A percentile compares a stretch with the other conserved stretches of the same genome.
Conservation (phyloP, 371 early-diverging fungal species). For the Rhizomucor pusillus region DNA sequence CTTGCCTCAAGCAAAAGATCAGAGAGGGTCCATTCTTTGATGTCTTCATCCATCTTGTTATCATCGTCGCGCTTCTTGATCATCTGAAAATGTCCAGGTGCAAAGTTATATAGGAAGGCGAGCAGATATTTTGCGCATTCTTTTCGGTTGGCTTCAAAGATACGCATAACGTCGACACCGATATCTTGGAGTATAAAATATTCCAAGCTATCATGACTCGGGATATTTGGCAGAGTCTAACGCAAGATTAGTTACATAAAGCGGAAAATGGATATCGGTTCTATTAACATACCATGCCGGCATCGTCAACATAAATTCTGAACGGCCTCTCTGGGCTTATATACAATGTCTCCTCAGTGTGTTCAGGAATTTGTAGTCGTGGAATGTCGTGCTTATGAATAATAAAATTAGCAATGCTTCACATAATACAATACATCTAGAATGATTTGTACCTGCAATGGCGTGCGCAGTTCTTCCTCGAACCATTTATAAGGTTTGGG, state of each 20-base stretch:
- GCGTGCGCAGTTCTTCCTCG: constrained; percentile 52
- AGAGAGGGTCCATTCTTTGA: constrained; percentile 30
- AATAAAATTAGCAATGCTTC: constrained; percentile 1
- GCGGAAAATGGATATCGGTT: not conserved
- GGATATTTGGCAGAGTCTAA: constrained; percentile 31
- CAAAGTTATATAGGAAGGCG: constrained; percentile 56
- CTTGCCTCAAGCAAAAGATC: constrained; percentile 41
- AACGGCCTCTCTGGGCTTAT: constrained; percentile 29
- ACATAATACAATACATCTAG: not conserved
- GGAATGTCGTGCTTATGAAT: constrained; percentile 58
- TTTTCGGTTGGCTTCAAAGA: constrained; percentile 80
- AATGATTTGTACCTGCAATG: constrained; percentile 36
- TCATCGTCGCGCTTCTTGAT: constrained; percentile 14
- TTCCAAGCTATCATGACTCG: constrained; percentile 56
- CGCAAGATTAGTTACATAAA: not conserved
- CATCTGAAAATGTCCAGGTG: constrained; percentile 46
- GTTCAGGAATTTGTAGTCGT: constrained; percentile 44
- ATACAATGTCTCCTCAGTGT: constrained; percentile 22
- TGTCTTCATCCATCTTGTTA: constrained; percentile 20
- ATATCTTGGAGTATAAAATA: constrained; percentile 81
- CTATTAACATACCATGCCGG: constrained; percentile 19
- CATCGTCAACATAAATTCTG: constrained; percentile 48
- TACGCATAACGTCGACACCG: constrained; percentile 70
- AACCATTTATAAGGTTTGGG: constrained; percentile 58
- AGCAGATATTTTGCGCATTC: constrained; percentile 75